Percentiles rank a stretch among this genome's conserved stretches.
Evolutionary conservation across 345 rosid genomes (phyloP).

Genomic region (Mangifera indica): DNA sequence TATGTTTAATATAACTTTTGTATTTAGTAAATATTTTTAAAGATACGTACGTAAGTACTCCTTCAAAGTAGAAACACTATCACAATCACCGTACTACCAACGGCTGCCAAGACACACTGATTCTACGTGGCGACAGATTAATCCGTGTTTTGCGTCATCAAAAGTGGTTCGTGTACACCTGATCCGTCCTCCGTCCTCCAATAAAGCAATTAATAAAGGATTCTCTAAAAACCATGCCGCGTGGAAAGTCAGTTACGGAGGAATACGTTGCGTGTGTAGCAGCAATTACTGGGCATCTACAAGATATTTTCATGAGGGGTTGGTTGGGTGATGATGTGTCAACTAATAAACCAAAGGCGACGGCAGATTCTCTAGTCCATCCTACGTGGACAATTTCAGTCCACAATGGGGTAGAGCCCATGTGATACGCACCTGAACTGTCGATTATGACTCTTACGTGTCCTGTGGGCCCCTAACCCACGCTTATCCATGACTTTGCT

Average conservation of each 20-base stretch:
- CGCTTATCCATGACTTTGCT: background rate
- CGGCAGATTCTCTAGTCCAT: conserved; percentile 36
- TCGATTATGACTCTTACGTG: conserved; percentile 26
- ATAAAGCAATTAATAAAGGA: background rate
- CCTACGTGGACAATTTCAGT: conserved; percentile 52
- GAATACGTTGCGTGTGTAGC: conserved; percentile 14
- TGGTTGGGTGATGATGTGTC: conserved; percentile 32
- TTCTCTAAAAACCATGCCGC: background rate
- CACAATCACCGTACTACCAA: too few species aligned
- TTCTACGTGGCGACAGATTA: conserved; percentile 4
- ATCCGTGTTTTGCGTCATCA: background rate
- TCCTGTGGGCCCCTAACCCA: conserved; percentile 15
- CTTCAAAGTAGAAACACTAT: too few species aligned
- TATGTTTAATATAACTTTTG: background rate
- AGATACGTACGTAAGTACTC: too few species aligned
- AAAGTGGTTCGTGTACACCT: background rate
- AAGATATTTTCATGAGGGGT: conserved; percentile 31
- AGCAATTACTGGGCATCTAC: background rate
- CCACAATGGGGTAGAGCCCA: conserved; percentile 35
- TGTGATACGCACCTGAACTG: conserved; percentile 48
- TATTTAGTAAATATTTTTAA: too few species aligned
- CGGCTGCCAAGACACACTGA: too few species aligned
- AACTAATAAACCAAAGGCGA: conserved; percentile 12
- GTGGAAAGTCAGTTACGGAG: background rate
- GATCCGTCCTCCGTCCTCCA: background rate